phyloP scores from a whole-genome alignment of 1,139 yeast genomes.

The Magnusiomyces suaveolens region DNA sequence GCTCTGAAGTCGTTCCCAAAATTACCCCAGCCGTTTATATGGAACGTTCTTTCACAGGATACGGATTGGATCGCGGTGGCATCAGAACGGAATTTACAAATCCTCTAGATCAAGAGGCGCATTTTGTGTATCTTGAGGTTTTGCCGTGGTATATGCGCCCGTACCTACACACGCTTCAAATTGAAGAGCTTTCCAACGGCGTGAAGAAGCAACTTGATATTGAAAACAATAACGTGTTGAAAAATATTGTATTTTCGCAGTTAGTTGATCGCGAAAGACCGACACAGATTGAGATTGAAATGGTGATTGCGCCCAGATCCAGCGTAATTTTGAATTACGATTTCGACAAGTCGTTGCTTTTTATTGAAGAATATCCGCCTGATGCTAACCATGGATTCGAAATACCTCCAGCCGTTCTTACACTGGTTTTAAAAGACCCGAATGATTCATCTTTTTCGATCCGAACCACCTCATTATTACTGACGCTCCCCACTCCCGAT shows the following conservation, averaged over 20 bases:
- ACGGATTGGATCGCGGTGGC: conserved; percentile 87
- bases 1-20: conserved; percentile 24
- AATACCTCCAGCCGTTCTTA: conserved; percentile 73
- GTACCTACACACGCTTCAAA: conserved; percentile 57
- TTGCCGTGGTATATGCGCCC: conserved; percentile 91
- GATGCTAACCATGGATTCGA: conserved; percentile 98
- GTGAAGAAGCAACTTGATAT: conserved; percentile 17
- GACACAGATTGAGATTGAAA: conserved; percentile 63
- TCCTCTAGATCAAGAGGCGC: conserved; percentile 36
- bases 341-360: conserved; percentile 77
- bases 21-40: conserved; percentile 57
- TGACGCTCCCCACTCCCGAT: conserved; percentile 93
- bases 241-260: conserved; percentile 56
- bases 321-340: conserved; percentile 59
- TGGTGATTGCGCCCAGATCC: conserved; percentile 55
- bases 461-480: conserved; percentile 74
- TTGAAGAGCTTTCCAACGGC: conserved; percentile 17
- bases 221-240: conserved; percentile 27
- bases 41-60: conserved; percentile 83
- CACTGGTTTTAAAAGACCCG: conserved; percentile 23
- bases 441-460: conserved; percentile 32
- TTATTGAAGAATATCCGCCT: conserved; percentile 92
- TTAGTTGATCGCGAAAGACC: conserved; percentile 77
- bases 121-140: conserved; percentile 62
- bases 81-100: conserved; percentile 68